Conservation (phyloP, 202 grass and related monocot genomes). For the Miscanthus sacchariflorus region DNA sequence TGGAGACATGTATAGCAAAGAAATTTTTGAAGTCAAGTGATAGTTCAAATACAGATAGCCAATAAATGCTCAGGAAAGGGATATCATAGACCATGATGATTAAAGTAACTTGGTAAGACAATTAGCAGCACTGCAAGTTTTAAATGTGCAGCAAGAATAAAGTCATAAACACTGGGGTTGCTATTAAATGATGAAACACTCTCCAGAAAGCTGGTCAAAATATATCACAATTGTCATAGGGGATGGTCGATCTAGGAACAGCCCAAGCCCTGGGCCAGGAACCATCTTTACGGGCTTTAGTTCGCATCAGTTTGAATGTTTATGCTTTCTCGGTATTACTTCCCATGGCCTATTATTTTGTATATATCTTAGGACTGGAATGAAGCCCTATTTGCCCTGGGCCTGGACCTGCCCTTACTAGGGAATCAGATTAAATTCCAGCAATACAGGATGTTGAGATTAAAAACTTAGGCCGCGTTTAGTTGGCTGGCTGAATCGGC, state of each 20-base stretch:
- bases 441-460: neutral
- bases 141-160: neutral
- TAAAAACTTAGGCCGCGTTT: no score
- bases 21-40: neutral
- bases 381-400: neutral
- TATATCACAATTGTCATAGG: neutral
- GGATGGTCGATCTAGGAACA: neutral
- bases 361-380: neutral
- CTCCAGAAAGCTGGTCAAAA: neutral
- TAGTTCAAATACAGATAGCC: neutral
- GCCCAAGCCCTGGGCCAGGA: neutral
- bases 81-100: neutral
- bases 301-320: neutral
- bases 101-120: neutral
- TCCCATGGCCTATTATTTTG: neutral
- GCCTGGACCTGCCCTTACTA: conserved; percentile 3
- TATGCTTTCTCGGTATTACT: neutral
- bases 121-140: neutral
- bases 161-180: neutral
- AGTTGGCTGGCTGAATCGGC: no score
- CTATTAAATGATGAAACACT: conserved; percentile 11
- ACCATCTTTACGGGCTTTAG: neutral
- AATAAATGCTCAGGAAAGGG: neutral
- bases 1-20: neutral
- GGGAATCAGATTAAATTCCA: neutral